Conservation (phyloP, 305 asterid species). For the Andrographis paniculata region DNA sequence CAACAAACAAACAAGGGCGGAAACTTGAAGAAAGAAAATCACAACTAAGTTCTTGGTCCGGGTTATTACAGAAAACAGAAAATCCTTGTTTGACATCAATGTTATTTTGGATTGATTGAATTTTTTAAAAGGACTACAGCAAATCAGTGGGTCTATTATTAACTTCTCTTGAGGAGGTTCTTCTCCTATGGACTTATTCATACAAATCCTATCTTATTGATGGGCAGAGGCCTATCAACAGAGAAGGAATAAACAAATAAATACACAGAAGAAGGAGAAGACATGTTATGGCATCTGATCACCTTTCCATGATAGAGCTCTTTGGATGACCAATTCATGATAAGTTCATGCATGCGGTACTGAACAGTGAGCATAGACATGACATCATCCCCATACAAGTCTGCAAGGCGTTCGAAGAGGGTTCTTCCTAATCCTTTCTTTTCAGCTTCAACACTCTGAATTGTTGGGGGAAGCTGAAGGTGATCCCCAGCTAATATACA, state of each 20-base stretch:
- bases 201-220: too few species aligned
- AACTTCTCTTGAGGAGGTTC: too few species aligned
- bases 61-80: too few species aligned
- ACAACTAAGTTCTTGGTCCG: too few species aligned
- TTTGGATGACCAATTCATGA: conserved; percentile 92
- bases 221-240: not conserved
- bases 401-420: conserved; percentile 89
- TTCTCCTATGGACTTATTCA: too few species aligned
- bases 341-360: conserved; percentile 93
- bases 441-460: conserved; percentile 97
- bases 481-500: conserved; percentile 94
- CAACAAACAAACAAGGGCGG: conserved; percentile 3
- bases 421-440: conserved; percentile 89
- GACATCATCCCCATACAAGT: conserved; percentile 71
- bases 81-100: too few species aligned
- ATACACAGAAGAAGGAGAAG: not conserved
- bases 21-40: too few species aligned
- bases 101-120: too few species aligned
- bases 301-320: conserved; percentile 93
- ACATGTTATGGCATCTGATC: conserved; percentile 12
- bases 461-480: conserved; percentile 98
- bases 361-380: conserved; percentile 96
- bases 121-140: too few species aligned
- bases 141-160: too few species aligned
- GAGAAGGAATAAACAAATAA: not conserved